A percentile compares a stretch with the other conserved stretches of the same genome.
phyloP scores from a whole-genome alignment of 768 basidiomycete species.

The Brasilioporus rufonigricans region DNA sequence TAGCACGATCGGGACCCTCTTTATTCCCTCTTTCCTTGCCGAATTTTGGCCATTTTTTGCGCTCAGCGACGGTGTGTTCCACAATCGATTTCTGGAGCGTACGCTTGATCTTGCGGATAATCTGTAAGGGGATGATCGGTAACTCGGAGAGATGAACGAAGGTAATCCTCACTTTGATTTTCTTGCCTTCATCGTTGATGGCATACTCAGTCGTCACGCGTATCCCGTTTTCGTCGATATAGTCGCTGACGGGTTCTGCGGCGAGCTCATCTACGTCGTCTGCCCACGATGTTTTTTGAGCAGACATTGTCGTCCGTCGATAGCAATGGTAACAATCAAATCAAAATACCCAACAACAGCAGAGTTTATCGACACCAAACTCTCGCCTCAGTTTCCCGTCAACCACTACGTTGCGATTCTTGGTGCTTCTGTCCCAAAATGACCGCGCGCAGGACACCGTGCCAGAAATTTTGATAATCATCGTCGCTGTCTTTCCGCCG shows the following conservation, averaged over 20 bases:
- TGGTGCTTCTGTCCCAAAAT: too few relatives aligned
- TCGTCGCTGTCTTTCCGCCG: too few relatives aligned
- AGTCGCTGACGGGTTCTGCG: conserved; percentile 56
- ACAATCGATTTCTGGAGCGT: conserved; percentile 88
- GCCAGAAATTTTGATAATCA: too few relatives aligned
- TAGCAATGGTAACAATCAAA: conserved; percentile 14
- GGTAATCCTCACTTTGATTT: conserved; percentile 68
- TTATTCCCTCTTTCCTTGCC: conserved; percentile 87
- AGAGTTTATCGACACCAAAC: too few relatives aligned
- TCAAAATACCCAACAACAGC: conserved; percentile 19
- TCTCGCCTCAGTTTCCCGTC: too few relatives aligned
- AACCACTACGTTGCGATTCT: too few relatives aligned
- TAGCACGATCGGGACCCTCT: conserved; percentile 87
- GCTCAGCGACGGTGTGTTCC: conserved; percentile 91
- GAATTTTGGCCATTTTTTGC: conserved; percentile 92
- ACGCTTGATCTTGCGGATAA: conserved; percentile 83
- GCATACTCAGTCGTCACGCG: conserved; percentile 80
- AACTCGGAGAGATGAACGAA: neutral
- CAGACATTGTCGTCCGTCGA: conserved; percentile 20
- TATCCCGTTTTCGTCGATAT: conserved; percentile 82
- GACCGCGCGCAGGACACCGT: too few relatives aligned
- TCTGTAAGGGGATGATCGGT: conserved; percentile 41
- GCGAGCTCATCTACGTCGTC: conserved; percentile 80
- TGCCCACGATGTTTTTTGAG: conserved; percentile 77
- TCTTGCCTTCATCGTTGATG: conserved; percentile 90